Base-by-base conservation (phyloP, 169 alveolate genomes). In the Plasmodium adleri region DNA sequence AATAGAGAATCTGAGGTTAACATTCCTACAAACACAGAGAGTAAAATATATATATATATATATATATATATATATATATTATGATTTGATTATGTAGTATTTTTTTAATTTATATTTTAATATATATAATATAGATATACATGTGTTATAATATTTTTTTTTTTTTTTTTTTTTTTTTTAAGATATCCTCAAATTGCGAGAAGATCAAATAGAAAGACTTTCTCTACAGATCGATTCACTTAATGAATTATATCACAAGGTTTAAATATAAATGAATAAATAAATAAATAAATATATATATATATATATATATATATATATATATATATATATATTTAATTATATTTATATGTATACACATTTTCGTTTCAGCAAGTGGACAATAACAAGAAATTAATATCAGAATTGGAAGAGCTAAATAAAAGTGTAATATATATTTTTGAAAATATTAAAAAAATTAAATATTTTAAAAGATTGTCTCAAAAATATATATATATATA, bases 201-300 rank as follows among this genome's bases (percentile, higher is more conserved):
- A 76, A 58, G 88, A 76, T 17, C 88, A 76, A 64, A 76, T 76
- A 22, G 88, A 76, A 58, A 76, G 88, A 49, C 58, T 76, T 12
- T 76, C 88, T 28, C 68, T 47, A 72, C 88, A 76, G 17, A 64
- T 76, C 15, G 75, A 76, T 24, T 28, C 88, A 50, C 62, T 76
- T 15, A 76, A 76, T 43, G 58, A 28, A 26, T 76, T 76, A 49
- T 76, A 76, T 22, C 76, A 63, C 22, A 76, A 76, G 88, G 88
- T 63, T 63, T 47, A 39, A 22, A 13, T 32, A 39, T 22, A 59
- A 20, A 15, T 6, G 22, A 39, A 13, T 52, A 39, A 50, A 59
- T 52, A 52, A 49, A 50, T 22, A 58, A 45, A 10, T 15, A 1
- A 0, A 20, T 12, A 47, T n/a, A 28, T 43, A 9, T 26, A n/a